These are phyloP conservation scores for Aphanomyces invadans DNA, from an alignment of 352 stramenopile genomes.

Conservation along the genomic window DNA sequence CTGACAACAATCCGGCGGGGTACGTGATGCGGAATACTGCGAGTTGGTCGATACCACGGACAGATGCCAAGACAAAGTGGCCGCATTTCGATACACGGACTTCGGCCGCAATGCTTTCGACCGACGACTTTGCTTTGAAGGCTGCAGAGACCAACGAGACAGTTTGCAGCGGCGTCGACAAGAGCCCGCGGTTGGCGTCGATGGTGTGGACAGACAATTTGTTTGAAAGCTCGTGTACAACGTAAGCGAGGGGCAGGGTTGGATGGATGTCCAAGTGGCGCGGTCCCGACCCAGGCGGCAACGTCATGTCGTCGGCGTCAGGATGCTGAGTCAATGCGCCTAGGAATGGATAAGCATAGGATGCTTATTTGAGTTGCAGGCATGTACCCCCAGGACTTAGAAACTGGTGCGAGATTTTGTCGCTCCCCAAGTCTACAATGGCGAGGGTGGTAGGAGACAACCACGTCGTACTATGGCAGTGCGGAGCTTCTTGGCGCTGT, in stretches of 20 bases:
- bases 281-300: conserved; percentile 45
- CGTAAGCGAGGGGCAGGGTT: conserved; percentile 45
- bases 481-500: conserved; percentile 61
- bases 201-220: conserved; percentile 53
- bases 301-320: conserved; percentile 30
- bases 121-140: neutral
- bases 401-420: conserved; percentile 53
- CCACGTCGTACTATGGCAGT: conserved; percentile 75
- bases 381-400: conserved; percentile 33
- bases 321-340: conserved; percentile 27
- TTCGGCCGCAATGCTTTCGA: conserved; percentile 9
- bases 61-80: neutral
- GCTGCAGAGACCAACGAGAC: conserved; percentile 31
- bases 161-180: conserved; percentile 40
- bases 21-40: conserved; percentile 9
- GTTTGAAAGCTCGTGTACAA: conserved; percentile 62
- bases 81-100: conserved; percentile 15
- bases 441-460: conserved; percentile 34
- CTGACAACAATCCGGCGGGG: neutral
- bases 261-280: conserved; percentile 72
- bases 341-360: conserved; percentile 7
- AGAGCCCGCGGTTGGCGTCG: conserved; percentile 39
- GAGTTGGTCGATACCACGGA: conserved; percentile 7
- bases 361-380: neutral
- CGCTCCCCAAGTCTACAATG: conserved; percentile 59